These are phyloP conservation scores for Fusarium sororula DNA, from an alignment of 2,329 filamentous ascomycete species.

Conservation along the genomic window DNA sequence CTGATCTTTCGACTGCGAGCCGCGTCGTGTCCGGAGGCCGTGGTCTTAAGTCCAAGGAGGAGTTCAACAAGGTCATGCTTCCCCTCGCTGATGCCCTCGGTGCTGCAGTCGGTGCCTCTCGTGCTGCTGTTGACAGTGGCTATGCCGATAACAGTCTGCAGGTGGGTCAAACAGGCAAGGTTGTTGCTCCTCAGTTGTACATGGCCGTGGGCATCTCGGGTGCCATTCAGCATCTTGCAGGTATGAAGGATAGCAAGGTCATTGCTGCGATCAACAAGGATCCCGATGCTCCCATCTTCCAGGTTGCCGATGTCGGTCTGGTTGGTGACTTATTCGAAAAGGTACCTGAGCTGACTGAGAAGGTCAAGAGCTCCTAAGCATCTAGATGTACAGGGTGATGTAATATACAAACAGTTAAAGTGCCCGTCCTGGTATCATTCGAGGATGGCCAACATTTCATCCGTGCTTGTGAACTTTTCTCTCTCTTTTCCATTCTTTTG, in stretches of 20 bases:
- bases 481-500: conserved; percentile 76
- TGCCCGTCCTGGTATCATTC: conserved; percentile 43
- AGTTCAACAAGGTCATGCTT: conserved; percentile 92
- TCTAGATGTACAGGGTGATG: conserved; percentile 35
- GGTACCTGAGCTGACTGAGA: conserved; percentile 95
- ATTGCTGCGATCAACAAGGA: conserved; percentile 99
- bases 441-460: conserved; percentile 66
- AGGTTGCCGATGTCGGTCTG: conserved; percentile 94
- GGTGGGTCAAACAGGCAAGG: conserved; percentile 98
- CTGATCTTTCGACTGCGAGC: conserved; percentile 88
- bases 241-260: conserved; percentile 99
- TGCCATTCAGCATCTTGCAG: conserved; percentile 96
- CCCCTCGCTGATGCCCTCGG: conserved; percentile 92
- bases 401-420: conserved; percentile 43
- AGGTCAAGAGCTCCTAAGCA: conserved; percentile 72
- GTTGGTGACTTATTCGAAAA: conserved; percentile 96
- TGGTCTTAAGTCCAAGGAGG: conserved; percentile 96
- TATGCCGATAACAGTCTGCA: conserved; percentile 99
- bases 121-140: conserved; percentile 94
- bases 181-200: conserved; percentile 95
- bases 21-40: conserved; percentile 93
- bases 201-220: conserved; percentile 95
- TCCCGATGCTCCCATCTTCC: conserved; percentile 95
- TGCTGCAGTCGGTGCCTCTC: conserved; percentile 93
- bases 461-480: conserved; percentile 71